These are phyloP conservation scores for Cutaneotrichosporon cavernicola DNA, from an alignment of 1,284 basidiomycete species.

Conservation along the genomic window DNA sequence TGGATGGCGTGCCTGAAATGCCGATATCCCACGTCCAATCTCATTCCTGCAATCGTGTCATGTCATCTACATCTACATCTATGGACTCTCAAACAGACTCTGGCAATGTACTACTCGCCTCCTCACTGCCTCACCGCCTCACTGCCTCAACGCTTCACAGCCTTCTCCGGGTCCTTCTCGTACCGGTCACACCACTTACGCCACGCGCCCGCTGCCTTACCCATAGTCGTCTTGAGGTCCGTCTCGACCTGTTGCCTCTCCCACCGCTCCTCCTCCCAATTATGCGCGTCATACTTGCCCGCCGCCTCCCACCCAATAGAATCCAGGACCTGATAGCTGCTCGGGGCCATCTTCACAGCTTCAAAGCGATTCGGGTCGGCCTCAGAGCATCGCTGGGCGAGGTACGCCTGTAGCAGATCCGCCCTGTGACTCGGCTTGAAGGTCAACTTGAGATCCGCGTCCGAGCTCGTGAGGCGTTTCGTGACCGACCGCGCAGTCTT, in stretches of 20 bases:
- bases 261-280: constrained; percentile 27
- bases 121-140: too few relatives aligned
- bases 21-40: too few relatives aligned
- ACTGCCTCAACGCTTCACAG: constrained; percentile 4
- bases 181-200: constrained; percentile 26
- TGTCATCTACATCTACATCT: neutral
- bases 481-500: constrained; percentile 28
- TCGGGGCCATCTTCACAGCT: constrained; percentile 12
- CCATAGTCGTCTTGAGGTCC: constrained; percentile 24
- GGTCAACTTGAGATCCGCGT: constrained; percentile 13
- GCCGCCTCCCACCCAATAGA: constrained; percentile 24
- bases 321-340: constrained; percentile 19
- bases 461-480: constrained; percentile 19
- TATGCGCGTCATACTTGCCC: constrained; percentile 17
- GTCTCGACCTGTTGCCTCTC: constrained; percentile 25
- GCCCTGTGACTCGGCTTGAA: constrained; percentile 14
- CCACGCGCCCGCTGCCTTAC: constrained; percentile 27
- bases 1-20: too few relatives aligned
- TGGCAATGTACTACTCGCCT: too few relatives aligned
- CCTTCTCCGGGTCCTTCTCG: constrained; percentile 27
- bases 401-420: constrained; percentile 15
- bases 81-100: too few relatives aligned
- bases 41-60: too few relatives aligned
- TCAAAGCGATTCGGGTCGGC: constrained; percentile 14
- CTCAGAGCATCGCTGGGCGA: constrained; percentile 12